Evolutionary conservation across 1,284 basidiomycete species (phyloP), one percentile per base, ranked within the genome.

Genomic region (Athelia sp.): DNA sequence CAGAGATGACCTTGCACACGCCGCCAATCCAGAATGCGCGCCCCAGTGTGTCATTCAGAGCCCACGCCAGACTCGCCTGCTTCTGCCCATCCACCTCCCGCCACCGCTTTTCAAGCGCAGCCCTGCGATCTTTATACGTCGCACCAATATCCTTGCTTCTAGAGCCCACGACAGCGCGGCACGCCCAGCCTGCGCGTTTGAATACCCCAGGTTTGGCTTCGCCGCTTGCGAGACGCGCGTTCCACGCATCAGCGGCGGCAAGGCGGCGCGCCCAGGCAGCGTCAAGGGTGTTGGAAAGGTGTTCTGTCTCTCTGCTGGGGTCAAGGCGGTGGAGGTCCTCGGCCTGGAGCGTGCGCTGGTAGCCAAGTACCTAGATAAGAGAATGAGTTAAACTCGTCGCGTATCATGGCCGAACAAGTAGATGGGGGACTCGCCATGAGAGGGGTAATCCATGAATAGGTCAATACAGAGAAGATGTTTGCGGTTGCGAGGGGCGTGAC

Each of bases 261-360:
- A 72, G 68, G 46, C 81, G 69, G 15, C 63, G 62, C 2, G 59
- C 65, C 79, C 79, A 84, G 21, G 73, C 69, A n/a, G 60, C 68
- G 52, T 77, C 76, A 17, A 78, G 71, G 51, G 70, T 69, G 4
- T 65, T 62, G 3, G 82, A 76, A 26, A 89, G 70, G 17, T 59
- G 54, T 0, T 72, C 75, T 8, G 82, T 64, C 55, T 79, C 71
- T 23, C 79, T 74, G 10, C 72, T 65, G 1, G 70, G 62, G 56
- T 84, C 82, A 62, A 89, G 70, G 61, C 80, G 81, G 81, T 82
- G 87, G n/a, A 87, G 64, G 62, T 89, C 86, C 0, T 84, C 79
- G 0, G 83, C 84, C 62, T 87, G 84, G 1, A 88, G 69, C 0
- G 84, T 82, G 22, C 87, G 73, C 58, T 86, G 82, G 60, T 84